Base-by-base conservation (phyloP, 495 filamentous ascomycete genomes). In the Xylaria venustula region DNA sequence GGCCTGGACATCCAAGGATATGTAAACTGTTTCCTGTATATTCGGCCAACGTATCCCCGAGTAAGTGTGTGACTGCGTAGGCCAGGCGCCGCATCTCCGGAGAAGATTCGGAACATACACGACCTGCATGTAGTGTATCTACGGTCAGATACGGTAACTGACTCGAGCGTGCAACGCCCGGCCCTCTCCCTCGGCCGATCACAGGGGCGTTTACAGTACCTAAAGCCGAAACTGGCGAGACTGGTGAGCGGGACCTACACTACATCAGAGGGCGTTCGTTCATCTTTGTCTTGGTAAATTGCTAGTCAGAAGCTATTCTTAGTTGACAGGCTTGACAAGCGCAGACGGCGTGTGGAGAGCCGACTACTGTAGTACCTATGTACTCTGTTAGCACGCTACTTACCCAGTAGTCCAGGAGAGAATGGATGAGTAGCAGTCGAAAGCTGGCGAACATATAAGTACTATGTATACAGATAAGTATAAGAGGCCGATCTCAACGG, bases 321-420 rank as follows among this genome's bases (percentile, higher is more conserved):
- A 53, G 51, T 54, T 54, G 51, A 54, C 51, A 42, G 28, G 51
- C 22, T 42, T 42, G 36, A 54, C 51, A 28, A 54, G 51, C 42
- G 22, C 15, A 28, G n/a, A 20, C 19, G 15, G 34, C 23, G 7
- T 23, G 11, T 12, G 5, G 22, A n/a, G 15, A 45, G n/a, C 3
- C 7, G 15, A 3, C 37, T 40, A 7, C 37, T 40, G 14, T 7
- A 40, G 7, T 40, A 40, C 37, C 30, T 34, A 11, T 5, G 5
- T 34, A 34, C 30, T 11, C 11, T 5, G 30, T 4, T 34, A 40
- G 37, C 14, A 40, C 37, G 37, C 37, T 40, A 40, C 30, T 34
- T 5, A 34, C 11, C 5, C 30, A 5, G 30, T n/a, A n/a, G n/a
- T n/a, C n/a, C n/a, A n/a, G n/a, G n/a, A n/a, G n/a, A n/a, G n/a